Base-by-base conservation (phyloP, 805 yeast species). In the Hanseniaspora taiwanica region DNA sequence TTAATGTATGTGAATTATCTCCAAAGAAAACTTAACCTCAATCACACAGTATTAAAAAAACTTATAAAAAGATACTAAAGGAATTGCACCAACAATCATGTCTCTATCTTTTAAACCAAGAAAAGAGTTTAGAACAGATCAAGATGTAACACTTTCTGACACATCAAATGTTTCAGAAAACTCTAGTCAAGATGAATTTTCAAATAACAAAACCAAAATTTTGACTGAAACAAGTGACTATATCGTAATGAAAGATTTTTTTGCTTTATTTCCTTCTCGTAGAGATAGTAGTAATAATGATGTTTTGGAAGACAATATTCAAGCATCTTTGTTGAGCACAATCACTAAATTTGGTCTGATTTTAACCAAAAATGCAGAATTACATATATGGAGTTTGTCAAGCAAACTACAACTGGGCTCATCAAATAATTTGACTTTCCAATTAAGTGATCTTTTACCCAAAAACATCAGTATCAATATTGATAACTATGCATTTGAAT, bases 31-130 rank as follows among this genome's bases (percentile, higher is more conserved):
- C n/a, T n/a, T n/a, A n/a, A n/a, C n/a, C n/a, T n/a, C n/a, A n/a
- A n/a, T n/a, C 29, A 4, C 29, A 12, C 29, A 25, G n/a, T 25
- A 3, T 4, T 14, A 31, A 6, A 31, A 31, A 31, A 31, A 31
- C 3, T n/a, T n/a, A 27, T 13, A 27, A 3, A 38, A 7, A 16
- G 23, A 35, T n/a, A 21, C 6, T 16, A 19, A 14, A 21, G 14
- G 17, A 8, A 32, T 14, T 14, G 21, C 6, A 14, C 21, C 36
- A 18, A 33, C n/a, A 17, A n/a, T 29, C 4, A 33, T 33, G 36
- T 20, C 36, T 19, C 12, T 33, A 10, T 19, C 24, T 10, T 33
- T 33, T 19, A 33, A 33, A 19, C 36, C 36, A 33, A 33, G 36
- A 19, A 33, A 33, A 16, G 36, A 33, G 36, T 13, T 33, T 4